Evolutionary conservation across 208 protist genomes (phyloP).

Genomic region (Herpetomonas tarakana): DNA sequence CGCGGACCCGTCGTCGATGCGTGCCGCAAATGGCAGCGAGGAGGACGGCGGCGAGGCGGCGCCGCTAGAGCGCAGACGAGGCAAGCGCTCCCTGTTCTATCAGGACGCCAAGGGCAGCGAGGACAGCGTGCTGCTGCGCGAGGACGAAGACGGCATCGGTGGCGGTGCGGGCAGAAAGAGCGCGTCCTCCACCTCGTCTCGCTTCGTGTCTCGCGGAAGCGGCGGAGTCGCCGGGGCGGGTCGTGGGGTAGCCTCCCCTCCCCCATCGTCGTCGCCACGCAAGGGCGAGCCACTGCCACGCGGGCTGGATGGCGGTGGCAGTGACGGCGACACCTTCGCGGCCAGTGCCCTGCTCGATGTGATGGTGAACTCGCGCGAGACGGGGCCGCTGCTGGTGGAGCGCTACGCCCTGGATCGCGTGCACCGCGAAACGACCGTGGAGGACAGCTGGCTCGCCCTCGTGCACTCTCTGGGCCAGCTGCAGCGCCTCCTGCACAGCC

Average conservation of each 20-base stretch:
- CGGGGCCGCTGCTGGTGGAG: constrained; percentile 13
- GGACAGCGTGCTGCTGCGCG: constrained; percentile 4
- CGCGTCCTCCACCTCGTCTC: neutral
- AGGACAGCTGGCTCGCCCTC: constrained; percentile 38
- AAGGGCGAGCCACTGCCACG: neutral
- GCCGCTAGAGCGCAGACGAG: constrained; percentile 24
- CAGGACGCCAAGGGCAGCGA: constrained; percentile 8
- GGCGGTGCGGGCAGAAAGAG: too few species aligned
- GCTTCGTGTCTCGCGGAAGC: constrained; percentile 16
- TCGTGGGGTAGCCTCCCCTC: neutral
- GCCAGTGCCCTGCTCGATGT: constrained; percentile 31
- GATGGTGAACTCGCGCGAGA: constrained; percentile 21
- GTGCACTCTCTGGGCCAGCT: constrained; percentile 23
- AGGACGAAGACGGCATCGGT: too few species aligned
- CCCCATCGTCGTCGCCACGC: neutral
- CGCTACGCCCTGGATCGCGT: constrained; percentile 13
- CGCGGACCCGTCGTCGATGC: neutral
- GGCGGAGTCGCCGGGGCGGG: neutral
- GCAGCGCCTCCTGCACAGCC: constrained; percentile 18
- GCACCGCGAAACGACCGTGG: constrained; percentile 20
- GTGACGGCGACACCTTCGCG: neutral
- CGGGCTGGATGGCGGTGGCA: neutral
- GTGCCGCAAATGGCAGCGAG: neutral
- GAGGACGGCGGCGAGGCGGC: neutral
- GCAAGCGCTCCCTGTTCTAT: constrained; percentile 44